Conservation (phyloP, 2,329 filamentous ascomycete species). For the Daldinia eschscholtzii region DNA sequence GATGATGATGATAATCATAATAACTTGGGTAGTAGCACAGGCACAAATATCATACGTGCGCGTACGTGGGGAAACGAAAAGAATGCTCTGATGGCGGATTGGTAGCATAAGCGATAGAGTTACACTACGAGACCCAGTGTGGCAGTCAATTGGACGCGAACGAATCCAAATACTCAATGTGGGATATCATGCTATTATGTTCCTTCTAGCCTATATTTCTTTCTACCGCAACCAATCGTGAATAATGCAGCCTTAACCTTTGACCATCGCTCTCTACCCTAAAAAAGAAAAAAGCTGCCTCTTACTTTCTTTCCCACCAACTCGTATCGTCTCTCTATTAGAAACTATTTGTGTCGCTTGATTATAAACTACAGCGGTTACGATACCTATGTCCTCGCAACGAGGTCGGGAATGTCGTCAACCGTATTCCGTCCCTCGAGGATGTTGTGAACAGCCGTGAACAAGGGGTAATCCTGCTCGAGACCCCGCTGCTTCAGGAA, state of each 20-base stretch:
- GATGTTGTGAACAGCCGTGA: conserved; percentile 89
- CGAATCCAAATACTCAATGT: conserved; percentile 5
- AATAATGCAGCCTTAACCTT: conserved; percentile 16
- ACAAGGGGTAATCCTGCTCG: conserved; percentile 89
- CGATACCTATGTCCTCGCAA: conserved; percentile 52
- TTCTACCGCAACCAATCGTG: conserved; percentile 13
- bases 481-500: conserved; percentile 84
- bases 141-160: conserved; percentile 19
- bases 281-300: conserved; percentile 1
- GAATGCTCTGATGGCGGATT: conserved; percentile 47
- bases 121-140: conserved; percentile 14
- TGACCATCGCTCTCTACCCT: conserved; percentile 6
- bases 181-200: conserved; percentile 32
- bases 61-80: conserved; percentile 40
- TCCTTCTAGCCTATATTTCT: conserved; percentile 24
- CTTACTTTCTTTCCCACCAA: conserved; percentile 3
- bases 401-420: conserved; percentile 82
- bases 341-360: not conserved
- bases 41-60: not conserved
- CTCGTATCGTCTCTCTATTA: conserved; percentile 4
- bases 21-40: conserved; percentile 1
- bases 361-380: not conserved
- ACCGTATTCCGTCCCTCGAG: conserved; percentile 81
- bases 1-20: conserved; percentile 25
- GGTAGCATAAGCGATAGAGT: conserved; percentile 40